Conservation (phyloP, 495 filamentous ascomycete genomes). For the Neurospora africana region DNA sequence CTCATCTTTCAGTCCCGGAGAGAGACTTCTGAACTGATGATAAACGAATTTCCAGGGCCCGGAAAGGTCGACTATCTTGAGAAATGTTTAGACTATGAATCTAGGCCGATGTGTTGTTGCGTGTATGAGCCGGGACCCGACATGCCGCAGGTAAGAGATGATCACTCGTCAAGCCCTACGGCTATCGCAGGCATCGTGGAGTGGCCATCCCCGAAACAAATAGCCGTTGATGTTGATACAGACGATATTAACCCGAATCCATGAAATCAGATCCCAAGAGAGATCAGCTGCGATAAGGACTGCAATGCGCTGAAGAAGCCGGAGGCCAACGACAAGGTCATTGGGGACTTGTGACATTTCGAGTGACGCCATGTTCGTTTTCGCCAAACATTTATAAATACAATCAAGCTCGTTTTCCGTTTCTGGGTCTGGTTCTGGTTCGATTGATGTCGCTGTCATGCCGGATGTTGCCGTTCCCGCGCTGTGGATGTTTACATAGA, state of each 20-base stretch:
- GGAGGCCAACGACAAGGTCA: background rate
- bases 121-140: background rate
- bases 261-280: background rate
- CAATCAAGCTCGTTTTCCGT: background rate
- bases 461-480: background rate
- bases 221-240: background rate
- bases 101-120: conserved; percentile 13
- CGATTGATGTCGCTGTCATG: background rate
- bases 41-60: background rate
- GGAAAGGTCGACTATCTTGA: conserved; percentile 4
- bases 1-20: background rate
- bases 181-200: background rate
- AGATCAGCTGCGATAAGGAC: conserved; percentile 6
- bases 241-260: background rate
- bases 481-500: background rate
- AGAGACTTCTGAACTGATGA: background rate
- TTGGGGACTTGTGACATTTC: background rate
- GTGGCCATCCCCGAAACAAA: background rate
- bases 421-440: background rate
- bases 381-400: background rate
- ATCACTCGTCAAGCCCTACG: background rate
- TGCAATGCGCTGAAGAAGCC: background rate
- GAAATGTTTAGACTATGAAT: conserved; percentile 3
- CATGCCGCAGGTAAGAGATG: background rate
- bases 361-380: background rate